Conservation (phyloP, 129 eudicot genomes). For the Deinandra increscens region DNA sequence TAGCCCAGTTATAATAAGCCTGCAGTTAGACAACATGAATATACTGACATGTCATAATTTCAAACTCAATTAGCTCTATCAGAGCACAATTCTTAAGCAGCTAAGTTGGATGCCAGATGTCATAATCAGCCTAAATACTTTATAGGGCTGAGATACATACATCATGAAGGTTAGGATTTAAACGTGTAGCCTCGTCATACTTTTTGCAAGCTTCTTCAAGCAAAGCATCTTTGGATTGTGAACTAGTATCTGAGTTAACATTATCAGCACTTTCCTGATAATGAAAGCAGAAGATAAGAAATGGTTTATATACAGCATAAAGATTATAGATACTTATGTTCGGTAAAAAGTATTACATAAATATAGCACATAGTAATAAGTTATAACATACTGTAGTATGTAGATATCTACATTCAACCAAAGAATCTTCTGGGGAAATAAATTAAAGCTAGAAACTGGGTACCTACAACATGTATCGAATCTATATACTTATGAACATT, state of each 20-base stretch:
- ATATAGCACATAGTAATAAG: background rate
- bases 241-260: conserved; percentile 74
- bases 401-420: background rate
- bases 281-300: conserved; percentile 11
- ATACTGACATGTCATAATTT: background rate
- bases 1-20: conserved; percentile 99
- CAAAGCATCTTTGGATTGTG: conserved; percentile 92
- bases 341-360: background rate
- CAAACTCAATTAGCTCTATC: background rate
- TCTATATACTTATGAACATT: background rate
- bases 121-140: background rate
- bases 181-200: conserved; percentile 86
- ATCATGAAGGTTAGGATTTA: conserved; percentile 92
- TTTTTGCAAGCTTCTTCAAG: conserved; percentile 97
- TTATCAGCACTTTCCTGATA: conserved; percentile 97
- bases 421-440: background rate
- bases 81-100: conserved; percentile 6
- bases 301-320: conserved; percentile 10
- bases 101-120: background rate
- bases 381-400: background rate
- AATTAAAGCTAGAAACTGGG: conserved; percentile 4
- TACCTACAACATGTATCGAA: background rate
- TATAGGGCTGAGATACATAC: conserved; percentile 30
- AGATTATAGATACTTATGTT: conserved; percentile 18
- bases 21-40: conserved; percentile 24